Evolutionary conservation across 78 protist species (phyloP), one percentile per base, ranked within the genome.

Genomic region (Dictyostelium intermedium): DNA sequence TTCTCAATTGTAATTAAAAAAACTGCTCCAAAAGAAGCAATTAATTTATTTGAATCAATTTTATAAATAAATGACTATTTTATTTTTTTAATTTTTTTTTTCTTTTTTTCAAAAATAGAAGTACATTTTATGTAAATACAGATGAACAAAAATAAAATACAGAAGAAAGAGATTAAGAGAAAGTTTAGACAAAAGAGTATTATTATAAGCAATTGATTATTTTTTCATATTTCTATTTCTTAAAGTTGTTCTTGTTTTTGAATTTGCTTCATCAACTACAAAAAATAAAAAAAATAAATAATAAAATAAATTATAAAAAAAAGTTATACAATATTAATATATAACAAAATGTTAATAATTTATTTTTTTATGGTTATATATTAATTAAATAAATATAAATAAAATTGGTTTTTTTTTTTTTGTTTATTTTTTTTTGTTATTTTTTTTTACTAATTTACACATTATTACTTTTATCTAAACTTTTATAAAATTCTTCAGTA

Each of bases 1-100:
- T 86, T 74, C 56, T 76, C 79, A 37, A 76, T 86, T 76, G 45
- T 79, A 3, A 27, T 86, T 35, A 86, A 82, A 76, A 86, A 86
- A 39, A 53, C 80, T 7, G 92, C 92, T 4, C 92, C 92, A 50
- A 20, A 34, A 20, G 92, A 73, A 77, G 92, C 92, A 53, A 61
- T 50, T 72, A 16, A 34, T 34, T 34, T 16, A 34, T 72, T 72
- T 72, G 23, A 27, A 72, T 32, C 34, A 72, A 72, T 34, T 30
- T 34, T 72, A 34, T 72, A 72, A 70, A 10, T 10, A n/a, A n/a
- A n/a, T n/a, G n/a, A n/a, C n/a, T n/a, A n/a, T n/a, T n/a, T n/a
- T n/a, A n/a, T n/a, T n/a, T n/a, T n/a, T n/a, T n/a, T n/a, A n/a
- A n/a, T n/a, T n/a, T n/a, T n/a, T n/a, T n/a, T n/a, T n/a, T n/a